phyloP scores from a whole-genome alignment of 441 rosid species.

The Pelargonium myrrhifolium region DNA sequence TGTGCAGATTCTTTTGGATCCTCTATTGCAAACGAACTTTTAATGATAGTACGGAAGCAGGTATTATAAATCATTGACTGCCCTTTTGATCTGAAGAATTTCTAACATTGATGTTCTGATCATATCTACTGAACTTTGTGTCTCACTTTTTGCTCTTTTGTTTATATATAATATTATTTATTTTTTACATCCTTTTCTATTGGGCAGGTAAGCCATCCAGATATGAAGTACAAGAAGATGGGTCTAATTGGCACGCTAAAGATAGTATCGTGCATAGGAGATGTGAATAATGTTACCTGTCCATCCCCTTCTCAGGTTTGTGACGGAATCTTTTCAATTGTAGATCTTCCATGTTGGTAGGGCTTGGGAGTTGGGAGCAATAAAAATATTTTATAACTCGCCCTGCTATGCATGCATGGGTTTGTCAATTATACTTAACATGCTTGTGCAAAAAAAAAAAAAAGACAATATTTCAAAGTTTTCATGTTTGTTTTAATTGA shows the following conservation, averaged over 20 bases:
- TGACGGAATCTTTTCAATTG: constrained; percentile 1
- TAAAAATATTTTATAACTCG: constrained; percentile 1
- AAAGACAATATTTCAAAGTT: not conserved
- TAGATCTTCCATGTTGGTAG: not conserved
- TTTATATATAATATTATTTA: not conserved
- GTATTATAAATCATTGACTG: constrained; percentile 26
- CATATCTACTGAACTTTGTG: not conserved
- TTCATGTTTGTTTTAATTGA: not conserved
- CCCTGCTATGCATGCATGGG: not conserved
- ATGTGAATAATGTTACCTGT: constrained; percentile 28
- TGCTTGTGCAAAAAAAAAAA: not conserved
- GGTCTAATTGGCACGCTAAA: constrained; percentile 71
- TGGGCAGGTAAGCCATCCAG: constrained; percentile 64
- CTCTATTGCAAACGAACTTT: constrained; percentile 66
- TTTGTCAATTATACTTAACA: not conserved
- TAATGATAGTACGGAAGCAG: constrained; percentile 79
- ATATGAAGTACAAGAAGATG: constrained; percentile 77
- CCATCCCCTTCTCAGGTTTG: constrained; percentile 36
- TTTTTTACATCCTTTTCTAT: not conserved
- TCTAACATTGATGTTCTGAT: constrained; percentile 1
- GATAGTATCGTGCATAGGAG: constrained; percentile 60
- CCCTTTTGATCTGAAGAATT: not conserved
- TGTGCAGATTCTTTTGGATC: constrained; percentile 39
- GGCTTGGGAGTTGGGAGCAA: not conserved
- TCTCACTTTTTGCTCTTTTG: not conserved